Evolutionary conservation across 2,329 filamentous ascomycete species (phyloP).

Genomic region (Colletotrichum musae): DNA sequence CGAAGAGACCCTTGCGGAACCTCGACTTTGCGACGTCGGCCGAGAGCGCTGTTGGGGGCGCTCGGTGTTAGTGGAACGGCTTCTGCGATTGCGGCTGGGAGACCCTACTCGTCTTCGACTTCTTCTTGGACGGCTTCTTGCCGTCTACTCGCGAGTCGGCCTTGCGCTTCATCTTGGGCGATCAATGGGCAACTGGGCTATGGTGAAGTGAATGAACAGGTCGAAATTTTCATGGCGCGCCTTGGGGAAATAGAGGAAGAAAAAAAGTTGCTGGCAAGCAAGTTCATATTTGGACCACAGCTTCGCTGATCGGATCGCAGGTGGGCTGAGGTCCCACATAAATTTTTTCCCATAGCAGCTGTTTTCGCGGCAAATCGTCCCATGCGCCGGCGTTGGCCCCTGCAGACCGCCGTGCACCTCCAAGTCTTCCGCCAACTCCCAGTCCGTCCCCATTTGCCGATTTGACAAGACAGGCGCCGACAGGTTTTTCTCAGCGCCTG

Average conservation of each 20-base stretch:
- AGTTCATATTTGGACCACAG: conserved; percentile 18
- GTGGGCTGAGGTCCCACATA: conserved; percentile 40
- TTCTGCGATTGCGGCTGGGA: neutral
- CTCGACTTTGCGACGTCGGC: conserved; percentile 67
- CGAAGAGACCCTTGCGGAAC: conserved; percentile 78
- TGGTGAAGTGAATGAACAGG: neutral
- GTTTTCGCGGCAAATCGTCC: conserved; percentile 40
- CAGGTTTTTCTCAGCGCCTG: neutral
- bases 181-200: neutral
- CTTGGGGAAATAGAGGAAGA: neutral
- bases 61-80: conserved; percentile 40
- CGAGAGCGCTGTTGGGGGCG: conserved; percentile 56
- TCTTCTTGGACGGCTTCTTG: conserved; percentile 66
- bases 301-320: conserved; percentile 29
- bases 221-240: neutral
- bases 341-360: conserved; percentile 36
- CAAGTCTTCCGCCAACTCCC: neutral
- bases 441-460: neutral
- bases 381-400: conserved; percentile 25
- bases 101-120: conserved; percentile 63
- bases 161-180: conserved; percentile 72
- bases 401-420: conserved; percentile 11
- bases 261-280: conserved; percentile 11
- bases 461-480: neutral
- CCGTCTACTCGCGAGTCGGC: conserved; percentile 62